Base-by-base conservation (phyloP, 1,139 yeast genomes). In the Zygosaccharomyces sapae region DNA sequence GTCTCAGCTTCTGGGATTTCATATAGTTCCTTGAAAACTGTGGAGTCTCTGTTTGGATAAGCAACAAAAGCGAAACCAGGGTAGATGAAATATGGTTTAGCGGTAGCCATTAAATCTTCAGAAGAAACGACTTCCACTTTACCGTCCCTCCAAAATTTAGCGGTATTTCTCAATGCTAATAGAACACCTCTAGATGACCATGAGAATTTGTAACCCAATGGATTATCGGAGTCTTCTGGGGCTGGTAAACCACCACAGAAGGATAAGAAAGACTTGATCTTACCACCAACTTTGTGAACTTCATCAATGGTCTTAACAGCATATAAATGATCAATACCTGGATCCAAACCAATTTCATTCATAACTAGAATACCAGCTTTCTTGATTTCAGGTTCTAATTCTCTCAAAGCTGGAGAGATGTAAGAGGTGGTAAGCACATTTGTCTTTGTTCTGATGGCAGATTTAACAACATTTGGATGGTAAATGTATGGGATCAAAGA, bases 221-320 rank as follows among this genome's bases (percentile, higher is more conserved):
- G 98, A 72, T 92, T 92, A 73, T 88, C 96, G 31, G 97, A 90
- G 70, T 83, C 80, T 74, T 92, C 98, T 56, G 98, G 97, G 29
- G 98, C 94, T 58, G 97, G 97, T 65, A 92, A 79, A 60, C 98
- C 98, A 71, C 98, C 98, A 73, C 98, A 92, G 82, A 88, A 92
- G 9, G 96, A 87, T 62, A 90, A 75, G 80, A 92, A 92, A 20
- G 95, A 84, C 68, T 79, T 86, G 72, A 92, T 86, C 75, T 92
- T 87, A 68, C 98, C 98, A 57, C 89, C 89, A 35, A 78, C 79
- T 58, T 77, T 74, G 75, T 92, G 98, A 51, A 92, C 97, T 73
- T 92, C 98, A 68, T 88, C 96, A 67, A 92, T 87, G 59, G 97
- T 87, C 80, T 92, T 92, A 68, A 92, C 95, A 48, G 98, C 98